Percentiles rank a stretch among this genome's conserved stretches.
Evolutionary conservation across 2,329 filamentous ascomycete species (phyloP).

Genomic region (Diaporthe sp.): DNA sequence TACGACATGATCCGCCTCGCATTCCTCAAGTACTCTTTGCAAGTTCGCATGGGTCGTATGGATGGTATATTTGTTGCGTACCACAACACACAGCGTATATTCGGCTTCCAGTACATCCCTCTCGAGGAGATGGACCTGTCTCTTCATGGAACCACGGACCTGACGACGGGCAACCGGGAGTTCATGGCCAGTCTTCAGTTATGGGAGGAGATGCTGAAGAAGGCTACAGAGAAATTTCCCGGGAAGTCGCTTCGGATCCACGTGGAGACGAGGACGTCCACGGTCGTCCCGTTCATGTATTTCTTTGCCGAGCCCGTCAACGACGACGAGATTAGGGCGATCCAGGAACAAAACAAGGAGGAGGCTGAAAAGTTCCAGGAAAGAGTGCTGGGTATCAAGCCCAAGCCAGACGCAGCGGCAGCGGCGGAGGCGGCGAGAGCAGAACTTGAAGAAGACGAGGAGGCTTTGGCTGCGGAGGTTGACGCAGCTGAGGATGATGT

Average conservation of each 20-base stretch:
- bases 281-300: slow-evolving; percentile 78
- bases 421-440: slow-evolving; percentile 22
- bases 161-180: slow-evolving; percentile 81
- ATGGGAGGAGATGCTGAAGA: slow-evolving; percentile 84
- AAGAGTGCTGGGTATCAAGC: slow-evolving; percentile 67
- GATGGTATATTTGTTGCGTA: slow-evolving; percentile 98
- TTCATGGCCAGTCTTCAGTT: slow-evolving; percentile 86
- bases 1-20: slow-evolving; percentile 96
- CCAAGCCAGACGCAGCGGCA: slow-evolving; percentile 46
- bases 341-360: slow-evolving; percentile 78
- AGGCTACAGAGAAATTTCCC: slow-evolving; percentile 82
- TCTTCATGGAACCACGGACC: slow-evolving; percentile 82
- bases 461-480: slow-evolving; percentile 41
- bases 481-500: slow-evolving; percentile 49
- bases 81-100: slow-evolving; percentile 95
- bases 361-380: slow-evolving; percentile 79
- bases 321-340: slow-evolving; percentile 76
- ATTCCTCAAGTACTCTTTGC: slow-evolving; percentile 96
- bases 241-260: slow-evolving; percentile 82
- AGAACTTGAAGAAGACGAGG: slow-evolving; percentile 41
- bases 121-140: slow-evolving; percentile 90
- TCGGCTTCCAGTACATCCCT: slow-evolving; percentile 96
- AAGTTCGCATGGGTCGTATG: slow-evolving; percentile 98
- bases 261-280: slow-evolving; percentile 79
- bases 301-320: slow-evolving; percentile 90